A percentile compares a stretch with the other conserved stretches of the same genome.
phyloP scores from a whole-genome alignment of 176 grass and related monocot genomes.

The Aegilops umbellulata region DNA sequence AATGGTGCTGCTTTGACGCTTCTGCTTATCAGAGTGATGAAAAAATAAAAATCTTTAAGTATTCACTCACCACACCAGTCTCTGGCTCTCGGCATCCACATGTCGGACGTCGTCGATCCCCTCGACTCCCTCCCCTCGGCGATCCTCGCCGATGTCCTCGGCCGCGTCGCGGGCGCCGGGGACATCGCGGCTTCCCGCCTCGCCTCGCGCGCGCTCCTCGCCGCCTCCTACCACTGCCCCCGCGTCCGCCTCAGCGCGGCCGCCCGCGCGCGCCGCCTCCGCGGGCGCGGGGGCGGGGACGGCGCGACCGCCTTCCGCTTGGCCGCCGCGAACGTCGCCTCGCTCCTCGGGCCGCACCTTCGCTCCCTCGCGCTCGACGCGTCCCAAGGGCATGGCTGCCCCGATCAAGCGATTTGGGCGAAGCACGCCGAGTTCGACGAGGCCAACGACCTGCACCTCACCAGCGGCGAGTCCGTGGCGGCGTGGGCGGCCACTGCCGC shows the following conservation, averaged over 20 bases:
- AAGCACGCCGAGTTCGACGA: slow-evolving; percentile 54
- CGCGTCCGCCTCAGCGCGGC: slow-evolving; percentile 37
- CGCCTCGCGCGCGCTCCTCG: slow-evolving; percentile 44
- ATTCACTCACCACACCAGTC: too few relatives aligned
- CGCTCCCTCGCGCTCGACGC: slow-evolving; percentile 47
- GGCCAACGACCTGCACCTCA: slow-evolving; percentile 64
- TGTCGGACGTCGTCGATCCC: slow-evolving; percentile 32
- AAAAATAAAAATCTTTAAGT: too few relatives aligned
- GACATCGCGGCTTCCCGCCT: slow-evolving; percentile 63
- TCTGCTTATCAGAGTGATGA: neutral
- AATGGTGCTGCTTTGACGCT: neutral
- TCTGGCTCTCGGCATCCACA: neutral
- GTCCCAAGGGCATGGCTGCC: slow-evolving; percentile 22
- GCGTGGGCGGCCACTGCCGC: slow-evolving; percentile 45
- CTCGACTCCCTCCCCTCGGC: slow-evolving; percentile 43
- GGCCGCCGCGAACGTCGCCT: slow-evolving; percentile 37
- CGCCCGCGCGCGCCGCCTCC: slow-evolving; percentile 35
- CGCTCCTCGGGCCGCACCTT: slow-evolving; percentile 40
- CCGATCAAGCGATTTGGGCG: slow-evolving; percentile 30
- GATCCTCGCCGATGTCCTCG: slow-evolving; percentile 55
- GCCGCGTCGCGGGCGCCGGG: slow-evolving; percentile 38
- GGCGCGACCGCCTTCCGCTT: slow-evolving; percentile 19
- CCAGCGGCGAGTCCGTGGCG: slow-evolving; percentile 39
- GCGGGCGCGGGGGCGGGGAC: neutral
- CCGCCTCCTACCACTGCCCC: slow-evolving; percentile 39